phyloP scores from a whole-genome alignment of 805 yeast species.

The Yarrowia sp. region DNA sequence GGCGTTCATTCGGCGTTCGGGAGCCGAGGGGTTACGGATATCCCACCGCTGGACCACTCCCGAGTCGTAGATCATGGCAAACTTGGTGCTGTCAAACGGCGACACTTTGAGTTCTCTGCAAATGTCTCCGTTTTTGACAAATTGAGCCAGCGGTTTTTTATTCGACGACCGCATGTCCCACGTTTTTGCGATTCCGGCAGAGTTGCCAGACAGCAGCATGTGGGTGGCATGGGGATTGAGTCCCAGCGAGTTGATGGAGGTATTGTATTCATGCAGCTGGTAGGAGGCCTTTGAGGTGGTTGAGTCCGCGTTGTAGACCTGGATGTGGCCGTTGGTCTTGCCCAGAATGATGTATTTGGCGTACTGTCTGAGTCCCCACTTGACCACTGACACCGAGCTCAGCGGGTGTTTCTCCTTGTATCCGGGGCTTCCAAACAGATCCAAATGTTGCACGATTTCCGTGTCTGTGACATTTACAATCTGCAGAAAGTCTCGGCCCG shows the following conservation, averaged over 20 bases:
- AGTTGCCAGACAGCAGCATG: slow-evolving; percentile 73
- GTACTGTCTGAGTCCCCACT: slow-evolving; percentile 48
- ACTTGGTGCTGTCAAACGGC: slow-evolving; percentile 60
- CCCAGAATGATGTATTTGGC: slow-evolving; percentile 45
- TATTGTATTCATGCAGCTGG: slow-evolving; percentile 50
- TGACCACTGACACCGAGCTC: slow-evolving; percentile 47
- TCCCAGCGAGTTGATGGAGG: slow-evolving; percentile 62
- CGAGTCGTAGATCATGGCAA: slow-evolving; percentile 85
- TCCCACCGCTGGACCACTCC: slow-evolving; percentile 91
- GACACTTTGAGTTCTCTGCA: slow-evolving; percentile 63
- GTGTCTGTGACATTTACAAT: slow-evolving; percentile 34
- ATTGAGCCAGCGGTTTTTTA: slow-evolving; percentile 57
- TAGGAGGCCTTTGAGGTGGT: slow-evolving; percentile 35
- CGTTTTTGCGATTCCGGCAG: slow-evolving; percentile 74
- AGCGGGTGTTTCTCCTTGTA: slow-evolving; percentile 45
- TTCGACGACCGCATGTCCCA: slow-evolving; percentile 81
- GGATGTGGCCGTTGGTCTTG: slow-evolving; percentile 49
- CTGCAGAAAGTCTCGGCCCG: slow-evolving; percentile 46
- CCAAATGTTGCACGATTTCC: slow-evolving; percentile 31
- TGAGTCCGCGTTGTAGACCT: slow-evolving; percentile 47
- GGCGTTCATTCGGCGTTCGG: slow-evolving; percentile 79
- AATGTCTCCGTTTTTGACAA: slow-evolving; percentile 74
- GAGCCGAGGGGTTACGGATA: slow-evolving; percentile 65
- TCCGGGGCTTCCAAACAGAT: slow-evolving; percentile 41
- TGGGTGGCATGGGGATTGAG: slow-evolving; percentile 71